Base-by-base conservation (phyloP, 2,329 filamentous ascomycete genomes). In the Clathrospora elynae region DNA sequence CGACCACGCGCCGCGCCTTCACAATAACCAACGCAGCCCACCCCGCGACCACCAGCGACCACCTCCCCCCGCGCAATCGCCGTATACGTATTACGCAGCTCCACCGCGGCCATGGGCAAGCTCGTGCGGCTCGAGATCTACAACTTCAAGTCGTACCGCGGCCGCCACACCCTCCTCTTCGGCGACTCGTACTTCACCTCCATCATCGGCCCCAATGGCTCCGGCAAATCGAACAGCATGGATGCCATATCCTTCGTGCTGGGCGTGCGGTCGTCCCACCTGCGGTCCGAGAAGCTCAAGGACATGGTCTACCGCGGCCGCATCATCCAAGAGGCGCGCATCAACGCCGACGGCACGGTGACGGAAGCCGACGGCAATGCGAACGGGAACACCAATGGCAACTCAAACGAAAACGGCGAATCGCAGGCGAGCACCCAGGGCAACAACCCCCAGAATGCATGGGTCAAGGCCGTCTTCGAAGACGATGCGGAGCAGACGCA, bases 111-210 rank as follows among this genome's bases (percentile, higher is more conserved):
- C 51, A 97, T 99, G 93, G 92, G 92, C 57, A 97, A 97, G 75
- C 86, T 99, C 64, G 88, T 96, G 65, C 86, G 90, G 51, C 84
- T 99, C 37, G 92, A 97, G 78, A 80, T 99, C 51, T 95, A 87
- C 76, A 96, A 99, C 77, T 99, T 99, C 84, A 99, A 99, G 77
- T 97, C 93, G 61, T 99, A 99, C 78, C 96, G 96, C 73, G 93
- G 91, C 45, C 91, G 96, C 64, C 93, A 99, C 75, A 86, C 83
- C 48, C 83, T 99, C 30, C 83, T 96, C 38, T 96, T 99, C 64
- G 92, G 92, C 65, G 92, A 99, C 75, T 95, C 91, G 2, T 97
- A 96, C 74, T 99, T 99, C 73, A 99, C 93, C 35, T 99, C 93
- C 28, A 96, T 99, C 66, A 97, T 99, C 66, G 93, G 95, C 5